Base-by-base conservation (phyloP, 495 filamentous ascomycete genomes). In the Tuber melanosporum region DNA sequence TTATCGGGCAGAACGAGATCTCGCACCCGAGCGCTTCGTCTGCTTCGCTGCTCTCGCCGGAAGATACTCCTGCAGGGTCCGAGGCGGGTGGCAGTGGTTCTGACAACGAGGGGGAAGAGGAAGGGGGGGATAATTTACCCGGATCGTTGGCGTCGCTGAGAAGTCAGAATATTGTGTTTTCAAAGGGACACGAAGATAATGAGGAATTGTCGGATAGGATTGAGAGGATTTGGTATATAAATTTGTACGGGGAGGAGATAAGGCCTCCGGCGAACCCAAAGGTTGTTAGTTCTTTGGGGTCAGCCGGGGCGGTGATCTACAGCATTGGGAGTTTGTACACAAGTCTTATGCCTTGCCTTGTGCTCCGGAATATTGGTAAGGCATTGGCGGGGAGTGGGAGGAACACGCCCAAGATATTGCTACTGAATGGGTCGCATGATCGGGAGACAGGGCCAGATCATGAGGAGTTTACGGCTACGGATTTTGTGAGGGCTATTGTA, bases 171-270 rank as follows among this genome's bases (percentile, higher is more conserved):
- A 92, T 98, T 79, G 84, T 85, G 41, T 95, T 97, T 85, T 89
- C 86, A 85, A 98, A 98, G 84, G 57, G 26, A 6, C 26, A 36
- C 32, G 83, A 85, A 69, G 81, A 87, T n/a, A 87, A 91, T 80
- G 87, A 91, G 69, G 92, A 93, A 74, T 87, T 98, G 12, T 88
- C 92, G 0, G 88, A 91, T 10, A 89, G 91, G 52, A 97, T 98
- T 79, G 85, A 89, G 79, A 88, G 95, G 10, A 88, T 98, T 78
- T 98, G 93, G 93, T 98, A 98, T 85, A 98, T 98, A 85, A 98
- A 97, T 84, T 94, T 94, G 1, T 98, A 97, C 85, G 95, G 95
- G 42, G 88, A 89, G 80, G 94, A 97, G 84, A 97, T 98, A 83
- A 88, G 90, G 41, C 92, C 92, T 0, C 85, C 89, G 0, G 91